phyloP scores from a whole-genome alignment of 176 grass and related monocot genomes.

The Cocos nucifera region DNA sequence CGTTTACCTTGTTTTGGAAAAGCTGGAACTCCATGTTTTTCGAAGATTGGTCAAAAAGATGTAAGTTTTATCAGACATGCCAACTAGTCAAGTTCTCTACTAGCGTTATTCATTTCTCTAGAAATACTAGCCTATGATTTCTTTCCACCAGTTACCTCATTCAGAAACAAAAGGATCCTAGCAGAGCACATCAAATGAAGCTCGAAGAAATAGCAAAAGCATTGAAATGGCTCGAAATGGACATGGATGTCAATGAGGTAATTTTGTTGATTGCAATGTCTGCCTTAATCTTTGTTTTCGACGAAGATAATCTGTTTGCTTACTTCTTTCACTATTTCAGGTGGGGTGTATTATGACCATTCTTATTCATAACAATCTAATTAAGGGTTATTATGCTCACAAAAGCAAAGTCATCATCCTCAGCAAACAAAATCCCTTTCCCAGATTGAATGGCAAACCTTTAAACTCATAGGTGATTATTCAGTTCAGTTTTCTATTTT shows the following conservation, averaged over 20 bases:
- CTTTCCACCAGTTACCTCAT: slow-evolving; percentile 29
- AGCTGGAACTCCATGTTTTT: slow-evolving; percentile 76
- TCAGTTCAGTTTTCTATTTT: too few relatives aligned
- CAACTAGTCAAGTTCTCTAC: too few relatives aligned
- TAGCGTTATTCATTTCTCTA: too few relatives aligned
- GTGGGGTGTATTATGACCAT: slow-evolving; percentile 80
- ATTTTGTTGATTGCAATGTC: neutral
- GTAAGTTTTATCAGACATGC: slow-evolving; percentile 33
- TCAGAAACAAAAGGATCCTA: slow-evolving; percentile 80
- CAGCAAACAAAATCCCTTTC: slow-evolving; percentile 77
- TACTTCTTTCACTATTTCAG: slow-evolving; percentile 18
- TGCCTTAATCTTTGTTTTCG: neutral
- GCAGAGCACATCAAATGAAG: slow-evolving; percentile 89
- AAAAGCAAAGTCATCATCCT: slow-evolving; percentile 96
- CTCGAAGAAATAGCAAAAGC: slow-evolving; percentile 66
- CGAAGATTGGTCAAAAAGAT: slow-evolving; percentile 93
- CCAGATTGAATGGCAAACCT: slow-evolving; percentile 25
- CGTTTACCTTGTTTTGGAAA: slow-evolving; percentile 92
- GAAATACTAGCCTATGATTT: neutral
- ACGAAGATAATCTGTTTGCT: too few relatives aligned
- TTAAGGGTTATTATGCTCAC: slow-evolving; percentile 87
- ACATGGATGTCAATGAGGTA: slow-evolving; percentile 93
- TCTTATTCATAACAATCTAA: slow-evolving; percentile 93
- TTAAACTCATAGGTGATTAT: slow-evolving; percentile 19
- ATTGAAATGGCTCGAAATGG: slow-evolving; percentile 87